phyloP scores from a whole-genome alignment of 2,329 filamentous ascomycete species.

The Colletotrichum karsti region DNA sequence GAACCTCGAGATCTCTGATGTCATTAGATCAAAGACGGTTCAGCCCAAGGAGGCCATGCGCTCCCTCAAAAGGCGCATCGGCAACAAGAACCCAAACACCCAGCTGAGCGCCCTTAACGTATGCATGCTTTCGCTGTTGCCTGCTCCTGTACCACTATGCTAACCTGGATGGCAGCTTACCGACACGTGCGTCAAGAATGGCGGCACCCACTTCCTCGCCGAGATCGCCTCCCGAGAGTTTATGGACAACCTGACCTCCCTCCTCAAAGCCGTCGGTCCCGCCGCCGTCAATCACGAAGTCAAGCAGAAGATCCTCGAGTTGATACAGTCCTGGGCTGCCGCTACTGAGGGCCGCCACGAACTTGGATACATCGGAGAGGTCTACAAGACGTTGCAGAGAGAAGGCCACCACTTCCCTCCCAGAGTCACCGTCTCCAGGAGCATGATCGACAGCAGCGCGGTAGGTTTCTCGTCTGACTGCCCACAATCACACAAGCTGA shows the following conservation, averaged over 20 bases:
- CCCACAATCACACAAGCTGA: background rate
- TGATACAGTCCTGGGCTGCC: conserved; percentile 92
- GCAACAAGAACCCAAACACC: conserved; percentile 96
- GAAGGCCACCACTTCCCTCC: conserved; percentile 94
- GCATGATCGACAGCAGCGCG: conserved; percentile 96
- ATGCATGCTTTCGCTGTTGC: conserved; percentile 36
- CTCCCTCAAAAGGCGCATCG: conserved; percentile 91
- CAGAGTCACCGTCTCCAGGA: conserved; percentile 86
- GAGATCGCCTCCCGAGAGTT: conserved; percentile 98
- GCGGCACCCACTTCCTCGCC: conserved; percentile 90
- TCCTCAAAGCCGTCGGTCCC: conserved; percentile 81
- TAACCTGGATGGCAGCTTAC: conserved; percentile 72
- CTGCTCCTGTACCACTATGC: conserved; percentile 32
- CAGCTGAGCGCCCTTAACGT: conserved; percentile 95
- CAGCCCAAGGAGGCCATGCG: conserved; percentile 98
- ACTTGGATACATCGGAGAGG: conserved; percentile 85
- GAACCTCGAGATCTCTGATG: conserved; percentile 97
- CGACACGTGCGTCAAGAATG: conserved; percentile 99
- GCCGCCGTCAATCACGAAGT: conserved; percentile 86
- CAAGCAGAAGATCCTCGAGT: conserved; percentile 87
- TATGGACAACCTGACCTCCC: conserved; percentile 94
- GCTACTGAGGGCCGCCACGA: conserved; percentile 88
- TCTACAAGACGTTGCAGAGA: conserved; percentile 81
- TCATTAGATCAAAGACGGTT: conserved; percentile 96
- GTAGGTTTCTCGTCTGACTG: conserved; percentile 62